Conservation (phyloP, 495 filamentous ascomycete species). For the Neurospora tetrasperma region DNA sequence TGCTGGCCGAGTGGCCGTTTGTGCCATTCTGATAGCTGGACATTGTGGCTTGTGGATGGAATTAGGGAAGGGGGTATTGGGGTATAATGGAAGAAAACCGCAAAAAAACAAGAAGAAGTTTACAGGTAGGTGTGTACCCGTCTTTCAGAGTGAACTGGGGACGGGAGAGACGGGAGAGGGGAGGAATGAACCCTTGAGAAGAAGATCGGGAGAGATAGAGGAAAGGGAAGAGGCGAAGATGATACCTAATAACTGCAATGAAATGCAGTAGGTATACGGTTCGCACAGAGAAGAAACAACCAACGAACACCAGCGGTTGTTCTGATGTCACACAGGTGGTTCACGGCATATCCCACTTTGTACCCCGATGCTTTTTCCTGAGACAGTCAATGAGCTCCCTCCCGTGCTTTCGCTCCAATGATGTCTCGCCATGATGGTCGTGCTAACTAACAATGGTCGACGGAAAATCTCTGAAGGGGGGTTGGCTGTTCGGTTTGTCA, state of each 20-base stretch:
- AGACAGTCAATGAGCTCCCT: neutral
- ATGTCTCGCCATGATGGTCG: neutral
- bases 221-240: neutral
- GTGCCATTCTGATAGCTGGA: slow-evolving; percentile 5
- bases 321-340: neutral
- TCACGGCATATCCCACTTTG: neutral
- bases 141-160: neutral
- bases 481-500: neutral
- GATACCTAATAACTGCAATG: neutral
- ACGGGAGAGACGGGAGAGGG: neutral
- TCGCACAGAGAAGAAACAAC: neutral
- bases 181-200: neutral
- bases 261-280: neutral
- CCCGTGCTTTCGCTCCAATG: neutral
- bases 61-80: neutral
- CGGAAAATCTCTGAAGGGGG: neutral
- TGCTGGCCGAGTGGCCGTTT: neutral
- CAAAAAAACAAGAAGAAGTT: neutral
- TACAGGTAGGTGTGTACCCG: neutral
- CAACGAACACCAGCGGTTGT: neutral
- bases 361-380: neutral
- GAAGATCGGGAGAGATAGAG: neutral
- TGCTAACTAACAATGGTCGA: neutral
- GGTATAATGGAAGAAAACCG: neutral
- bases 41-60: slow-evolving; percentile 1